phyloP scores from a whole-genome alignment of 306 rosid species.

The Castanea mollissima region DNA sequence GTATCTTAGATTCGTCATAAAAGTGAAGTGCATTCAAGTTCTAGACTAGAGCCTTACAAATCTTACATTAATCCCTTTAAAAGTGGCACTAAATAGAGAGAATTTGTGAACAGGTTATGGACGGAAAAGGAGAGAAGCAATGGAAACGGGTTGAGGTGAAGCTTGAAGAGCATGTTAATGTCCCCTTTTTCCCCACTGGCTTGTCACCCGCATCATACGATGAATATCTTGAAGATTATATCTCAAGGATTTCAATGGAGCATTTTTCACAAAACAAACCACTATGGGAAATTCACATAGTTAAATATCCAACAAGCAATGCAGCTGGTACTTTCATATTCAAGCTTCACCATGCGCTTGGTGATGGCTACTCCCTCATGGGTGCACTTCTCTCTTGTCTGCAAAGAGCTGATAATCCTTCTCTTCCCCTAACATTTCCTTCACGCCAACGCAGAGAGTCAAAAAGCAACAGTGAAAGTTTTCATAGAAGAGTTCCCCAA shows the following conservation, averaged over 20 bases:
- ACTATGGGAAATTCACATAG: slow-evolving; percentile 52
- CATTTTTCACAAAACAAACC: slow-evolving; percentile 37
- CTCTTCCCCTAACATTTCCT: slow-evolving; percentile 57
- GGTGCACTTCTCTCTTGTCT: slow-evolving; percentile 60
- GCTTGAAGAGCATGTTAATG: slow-evolving; percentile 40
- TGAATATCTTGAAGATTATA: slow-evolving; percentile 29
- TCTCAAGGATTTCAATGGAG: slow-evolving; percentile 36
- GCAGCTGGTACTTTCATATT: slow-evolving; percentile 36
- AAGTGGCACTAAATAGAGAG: not conserved
- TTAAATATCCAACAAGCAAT: slow-evolving; percentile 45
- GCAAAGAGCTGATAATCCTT: slow-evolving; percentile 45
- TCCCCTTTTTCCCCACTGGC: slow-evolving; percentile 27
- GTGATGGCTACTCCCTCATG: slow-evolving; percentile 68
- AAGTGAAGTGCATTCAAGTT: no score
- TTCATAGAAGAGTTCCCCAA: not conserved
- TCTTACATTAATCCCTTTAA: not conserved
- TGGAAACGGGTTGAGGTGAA: slow-evolving; percentile 56
- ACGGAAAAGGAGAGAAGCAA: slow-evolving; percentile 31
- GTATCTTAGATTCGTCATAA: no score
- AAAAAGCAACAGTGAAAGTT: not conserved
- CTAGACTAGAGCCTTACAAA: no score
- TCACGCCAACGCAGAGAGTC: slow-evolving; percentile 18
- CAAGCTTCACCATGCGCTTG: slow-evolving; percentile 63
- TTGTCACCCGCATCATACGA: slow-evolving; percentile 28
- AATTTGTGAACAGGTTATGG: slow-evolving; percentile 27